Evolutionary conservation across 495 filamentous ascomycete species (phyloP).

Genomic region (Friedmanniomyces simplex): DNA sequence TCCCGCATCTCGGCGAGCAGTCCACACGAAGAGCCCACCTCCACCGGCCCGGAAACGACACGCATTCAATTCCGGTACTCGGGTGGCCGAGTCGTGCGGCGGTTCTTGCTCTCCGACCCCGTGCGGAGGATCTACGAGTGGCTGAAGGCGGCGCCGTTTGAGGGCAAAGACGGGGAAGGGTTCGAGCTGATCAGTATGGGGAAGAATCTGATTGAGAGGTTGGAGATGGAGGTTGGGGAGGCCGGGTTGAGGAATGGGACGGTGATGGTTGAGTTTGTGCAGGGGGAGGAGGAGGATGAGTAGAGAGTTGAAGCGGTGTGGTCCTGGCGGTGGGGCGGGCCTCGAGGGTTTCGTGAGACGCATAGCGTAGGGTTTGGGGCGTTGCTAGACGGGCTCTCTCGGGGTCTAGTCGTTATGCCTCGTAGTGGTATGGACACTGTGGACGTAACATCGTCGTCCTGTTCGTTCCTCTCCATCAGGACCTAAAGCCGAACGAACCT

Average conservation of each 20-base stretch:
- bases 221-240: conserved; percentile 61
- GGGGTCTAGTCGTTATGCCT: not conserved
- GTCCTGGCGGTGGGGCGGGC: not conserved
- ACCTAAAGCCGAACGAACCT: too few species aligned
- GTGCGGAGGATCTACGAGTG: conserved; percentile 87
- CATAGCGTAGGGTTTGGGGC: not conserved
- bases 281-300: conserved; percentile 40
- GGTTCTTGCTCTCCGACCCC: conserved; percentile 68
- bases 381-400: not conserved
- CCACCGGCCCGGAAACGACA: conserved; percentile 59
- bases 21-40: conserved; percentile 67
- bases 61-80: conserved; percentile 85
- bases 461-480: too few species aligned
- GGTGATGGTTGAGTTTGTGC: conserved; percentile 82
- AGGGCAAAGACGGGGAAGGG: conserved; percentile 62
- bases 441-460: too few species aligned
- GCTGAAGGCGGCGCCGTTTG: conserved; percentile 74
- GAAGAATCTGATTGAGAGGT: conserved; percentile 63
- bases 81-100: conserved; percentile 67
- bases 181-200: conserved; percentile 83
- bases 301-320: not conserved
- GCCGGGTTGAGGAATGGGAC: conserved; percentile 84
- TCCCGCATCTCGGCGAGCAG: conserved; percentile 54
- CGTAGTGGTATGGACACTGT: too few species aligned
- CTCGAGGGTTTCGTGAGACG: not conserved